Base-by-base conservation (phyloP, 179 eudicot genomes). In the Beta lomatogona region DNA sequence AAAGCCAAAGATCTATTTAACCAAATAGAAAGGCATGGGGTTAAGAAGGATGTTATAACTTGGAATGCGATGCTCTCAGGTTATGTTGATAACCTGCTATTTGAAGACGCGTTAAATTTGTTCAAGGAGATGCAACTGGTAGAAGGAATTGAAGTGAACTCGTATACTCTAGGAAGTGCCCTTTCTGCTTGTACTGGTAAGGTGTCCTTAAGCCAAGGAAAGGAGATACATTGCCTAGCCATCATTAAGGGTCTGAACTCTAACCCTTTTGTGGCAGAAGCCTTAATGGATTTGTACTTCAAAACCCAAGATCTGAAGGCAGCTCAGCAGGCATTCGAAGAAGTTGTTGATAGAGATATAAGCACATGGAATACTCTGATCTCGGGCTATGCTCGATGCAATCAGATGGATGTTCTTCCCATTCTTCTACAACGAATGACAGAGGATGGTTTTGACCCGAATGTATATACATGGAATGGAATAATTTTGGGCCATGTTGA, bases 51-150 rank as follows among this genome's bases (percentile, higher is more conserved):
- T 80, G 77, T 86, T 79, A 89, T 88, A 54, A 89, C 91, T 0
- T 92, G 95, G 93, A 92, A 90, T 65, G 83, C 92, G 9, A 89
- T 90, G 92, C 87, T 92, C 74, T 83, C 92, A 1, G 92, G 92
- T 2, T 89, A 92, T 82, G 93, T 81, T 3, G 88, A 90, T 80
- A 91, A 90, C 78, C 79, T 21, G 4, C 80, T 86, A 83, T 87
- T 83, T 77, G 65, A 82, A 10, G 88, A 90, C 45, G 91, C 90
- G 54, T 78, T 90, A 80, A 77, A 44, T 55, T 66, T 89, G 82
- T 87, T 86, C 59, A 72, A 16, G 71, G 86, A 88, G 46, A 78
- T 91, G 80, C 82, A 83, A 46, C 77, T 59, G 36, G 81, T 79
- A 52, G 84, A 86, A 58, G 89, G 71, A 10, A 53, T 85, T 79